A percentile compares a stretch with the other conserved stretches of the same genome.
These are phyloP conservation scores for Clarireedia hainanense DNA, from an alignment of 2,329 filamentous ascomycete species.

Conservation along the genomic window DNA sequence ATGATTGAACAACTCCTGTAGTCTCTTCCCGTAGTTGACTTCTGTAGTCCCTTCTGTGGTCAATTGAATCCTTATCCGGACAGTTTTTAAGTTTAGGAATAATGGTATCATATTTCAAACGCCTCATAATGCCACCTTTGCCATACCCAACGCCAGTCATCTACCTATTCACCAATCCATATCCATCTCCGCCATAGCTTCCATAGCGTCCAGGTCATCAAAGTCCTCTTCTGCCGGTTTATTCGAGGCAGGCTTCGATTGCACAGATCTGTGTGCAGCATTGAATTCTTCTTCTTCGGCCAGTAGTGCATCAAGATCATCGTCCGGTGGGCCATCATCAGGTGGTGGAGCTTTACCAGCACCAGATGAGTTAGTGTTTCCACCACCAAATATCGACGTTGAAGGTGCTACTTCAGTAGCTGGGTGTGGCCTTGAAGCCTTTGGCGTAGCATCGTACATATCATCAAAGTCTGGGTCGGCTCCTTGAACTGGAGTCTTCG, in stretches of 20 bases:
- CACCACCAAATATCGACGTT: constrained; percentile 19
- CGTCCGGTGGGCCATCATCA: constrained; percentile 32
- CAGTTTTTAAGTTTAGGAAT: not conserved
- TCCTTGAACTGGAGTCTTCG: constrained; percentile 29
- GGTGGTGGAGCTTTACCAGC: constrained; percentile 11
- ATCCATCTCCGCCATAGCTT: constrained; percentile 57
- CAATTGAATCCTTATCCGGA: too few species aligned
- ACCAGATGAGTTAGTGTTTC: constrained; percentile 22
- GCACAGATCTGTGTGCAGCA: not conserved
- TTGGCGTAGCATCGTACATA: constrained; percentile 48
- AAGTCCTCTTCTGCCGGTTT: constrained; percentile 31
- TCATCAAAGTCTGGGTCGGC: constrained; percentile 34
- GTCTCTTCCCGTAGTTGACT: too few species aligned
- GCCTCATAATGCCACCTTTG: constrained; percentile 5
- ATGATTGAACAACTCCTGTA: too few species aligned
- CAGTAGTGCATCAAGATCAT: constrained; percentile 29
- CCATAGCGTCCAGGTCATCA: constrained; percentile 37
- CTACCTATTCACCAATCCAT: constrained; percentile 24
- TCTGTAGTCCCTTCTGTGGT: too few species aligned
- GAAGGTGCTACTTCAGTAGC: constrained; percentile 15
- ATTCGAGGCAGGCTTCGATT: constrained; percentile 10
- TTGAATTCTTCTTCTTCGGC: constrained; percentile 24
- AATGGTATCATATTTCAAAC: constrained; percentile 2
- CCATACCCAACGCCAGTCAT: not conserved
- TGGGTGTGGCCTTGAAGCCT: constrained; percentile 14